Conservation (phyloP, 805 yeast species). For the Wickerhamomyces rabaulensis region DNA sequence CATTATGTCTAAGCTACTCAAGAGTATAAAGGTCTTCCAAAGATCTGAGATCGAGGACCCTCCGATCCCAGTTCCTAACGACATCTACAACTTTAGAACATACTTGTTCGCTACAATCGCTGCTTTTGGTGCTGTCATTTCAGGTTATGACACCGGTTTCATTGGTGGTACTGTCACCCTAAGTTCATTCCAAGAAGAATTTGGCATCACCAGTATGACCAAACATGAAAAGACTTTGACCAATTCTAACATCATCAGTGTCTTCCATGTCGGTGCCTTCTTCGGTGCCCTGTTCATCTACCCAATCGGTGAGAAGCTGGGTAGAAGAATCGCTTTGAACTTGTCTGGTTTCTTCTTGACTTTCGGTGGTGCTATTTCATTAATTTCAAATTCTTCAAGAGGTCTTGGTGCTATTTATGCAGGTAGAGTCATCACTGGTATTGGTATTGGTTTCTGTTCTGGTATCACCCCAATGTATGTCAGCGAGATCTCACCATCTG, state of each 20-base stretch:
- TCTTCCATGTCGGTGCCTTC: conserved; percentile 21
- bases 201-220: conserved; percentile 11
- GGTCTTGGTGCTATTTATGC: conserved; percentile 45
- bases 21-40: conserved; percentile 2
- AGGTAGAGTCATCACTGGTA: conserved; percentile 42
- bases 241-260: conserved; percentile 15
- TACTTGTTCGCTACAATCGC: conserved; percentile 27
- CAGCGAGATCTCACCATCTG: conserved; percentile 39
- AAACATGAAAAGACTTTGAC: neutral
- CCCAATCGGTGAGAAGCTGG: conserved; percentile 13
- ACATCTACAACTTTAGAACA: conserved; percentile 11
- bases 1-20: neutral
- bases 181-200: conserved; percentile 7
- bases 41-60: conserved; percentile 4
- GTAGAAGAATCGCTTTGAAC: conserved; percentile 14
- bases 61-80: conserved; percentile 5
- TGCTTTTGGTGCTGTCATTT: conserved; percentile 26
- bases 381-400: conserved; percentile 26
- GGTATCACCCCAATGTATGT: conserved; percentile 45
- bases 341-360: conserved; percentile 15
- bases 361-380: conserved; percentile 39
- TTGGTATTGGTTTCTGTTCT: conserved; percentile 49
- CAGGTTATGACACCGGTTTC: conserved; percentile 24
- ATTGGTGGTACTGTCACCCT: conserved; percentile 14
- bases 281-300: conserved; percentile 19